Conservation (phyloP, 768 basidiomycete species). For the Favolaschia claudopus region DNA sequence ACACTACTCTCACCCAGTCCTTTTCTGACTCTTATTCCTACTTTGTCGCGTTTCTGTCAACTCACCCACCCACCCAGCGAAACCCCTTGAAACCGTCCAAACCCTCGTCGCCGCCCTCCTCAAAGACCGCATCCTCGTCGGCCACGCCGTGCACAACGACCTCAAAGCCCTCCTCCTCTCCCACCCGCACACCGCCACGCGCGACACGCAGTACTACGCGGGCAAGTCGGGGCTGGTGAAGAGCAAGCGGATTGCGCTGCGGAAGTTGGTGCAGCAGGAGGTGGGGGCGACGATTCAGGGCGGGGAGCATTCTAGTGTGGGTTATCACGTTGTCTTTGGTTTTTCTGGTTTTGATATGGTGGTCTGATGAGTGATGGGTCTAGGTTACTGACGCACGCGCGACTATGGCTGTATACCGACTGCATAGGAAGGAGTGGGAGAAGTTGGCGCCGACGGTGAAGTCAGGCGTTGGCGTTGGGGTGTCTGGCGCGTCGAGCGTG, state of each 20-base stretch:
- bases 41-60: too few relatives aligned
- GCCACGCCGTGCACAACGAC: constrained; percentile 93
- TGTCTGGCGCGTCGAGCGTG: background rate
- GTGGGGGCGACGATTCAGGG: constrained; percentile 81
- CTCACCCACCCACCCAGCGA: constrained; percentile 65
- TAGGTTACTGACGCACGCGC: constrained; percentile 94
- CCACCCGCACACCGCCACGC: constrained; percentile 67
- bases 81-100: constrained; percentile 81
- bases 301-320: constrained; percentile 91
- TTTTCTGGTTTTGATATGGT: background rate
- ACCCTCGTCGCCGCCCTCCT: constrained; percentile 77
- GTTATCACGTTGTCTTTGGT: constrained; percentile 35
- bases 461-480: background rate
- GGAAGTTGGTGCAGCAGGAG: constrained; percentile 82
- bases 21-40: background rate
- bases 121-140: constrained; percentile 81
- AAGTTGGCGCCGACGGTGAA: constrained; percentile 46
- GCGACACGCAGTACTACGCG: constrained; percentile 76
- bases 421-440: constrained; percentile 88
- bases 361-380: constrained; percentile 1
- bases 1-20: background rate
- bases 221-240: constrained; percentile 66
- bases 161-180: constrained; percentile 80
- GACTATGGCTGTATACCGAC: constrained; percentile 91
- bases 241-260: constrained; percentile 75